Evolutionary conservation across 2,329 filamentous ascomycete genomes (phyloP), one percentile per base, ranked within the genome.

Genomic region (Mollisia scopiformis): DNA sequence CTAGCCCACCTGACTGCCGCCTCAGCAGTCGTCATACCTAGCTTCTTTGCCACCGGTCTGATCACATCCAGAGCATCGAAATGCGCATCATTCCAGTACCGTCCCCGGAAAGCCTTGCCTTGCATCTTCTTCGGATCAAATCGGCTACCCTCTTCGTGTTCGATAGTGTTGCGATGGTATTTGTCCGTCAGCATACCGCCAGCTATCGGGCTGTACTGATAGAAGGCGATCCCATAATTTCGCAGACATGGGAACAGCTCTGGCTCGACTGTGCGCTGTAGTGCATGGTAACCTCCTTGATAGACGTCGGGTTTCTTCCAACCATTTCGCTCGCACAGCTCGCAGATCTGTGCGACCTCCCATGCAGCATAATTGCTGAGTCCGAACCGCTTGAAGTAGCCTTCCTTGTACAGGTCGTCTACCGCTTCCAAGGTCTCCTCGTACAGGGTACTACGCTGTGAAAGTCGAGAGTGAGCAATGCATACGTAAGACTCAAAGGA

Each of bases 1-100:
- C 85, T 82, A 55, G 83, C 74, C 90, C 91, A 94, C 54, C 91
- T 82, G 71, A 93, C 79, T 1, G 90, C 90, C n/a, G 84, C 87
- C 77, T 95, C 91, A 50, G 92, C 82, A 72, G 91, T 76, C 2
- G 85, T 88, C 66, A 94, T 72, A 1, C 82, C 84, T 71, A 92
- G 82, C 75, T 90, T 88, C 68, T 87, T 78, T 1, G 86, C 83
- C 1, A 87, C 89, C 2, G 81, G 78, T 75, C 93, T 88, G 63
- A 95, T 83, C 50, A 89, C 75, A 61, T 82, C 79, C 50, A 95
- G 78, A 1, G 91, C 90, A 57, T 88, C 80, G 68, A 88, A 88
- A 2, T 82, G 86, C 0, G 79, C 76, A 64, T 87, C 83, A 63
- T 84, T 84, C 77, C 87, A 88, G 72, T 89, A 89, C 6, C 84